These are phyloP conservation scores for Patellifolia procumbens DNA, from an alignment of 179 eudicot genomes.

Conservation along the genomic window DNA sequence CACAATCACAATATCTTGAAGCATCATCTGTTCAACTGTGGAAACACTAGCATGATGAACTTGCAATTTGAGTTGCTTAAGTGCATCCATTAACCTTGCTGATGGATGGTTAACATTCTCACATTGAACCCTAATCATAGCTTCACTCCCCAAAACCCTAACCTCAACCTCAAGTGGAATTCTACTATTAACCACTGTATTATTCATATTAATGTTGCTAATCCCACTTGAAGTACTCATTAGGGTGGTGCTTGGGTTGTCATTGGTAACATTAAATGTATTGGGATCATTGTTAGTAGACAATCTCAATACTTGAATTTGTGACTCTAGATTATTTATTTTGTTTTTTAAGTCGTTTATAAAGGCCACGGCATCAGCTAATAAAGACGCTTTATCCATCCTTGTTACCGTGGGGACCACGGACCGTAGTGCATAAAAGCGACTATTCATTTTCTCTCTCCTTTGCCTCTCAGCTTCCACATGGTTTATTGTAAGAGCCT, in stretches of 20 bases:
- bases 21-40: slow-evolving; percentile 54
- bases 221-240: neutral
- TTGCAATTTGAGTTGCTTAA: slow-evolving; percentile 53
- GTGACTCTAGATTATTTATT: slow-evolving; percentile 35
- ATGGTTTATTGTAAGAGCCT: slow-evolving; percentile 34
- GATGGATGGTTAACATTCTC: slow-evolving; percentile 48
- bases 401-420: slow-evolving; percentile 81
- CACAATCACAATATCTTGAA: slow-evolving; percentile 70
- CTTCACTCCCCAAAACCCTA: slow-evolving; percentile 57
- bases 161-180: slow-evolving; percentile 48
- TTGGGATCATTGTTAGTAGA: neutral
- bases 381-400: slow-evolving; percentile 91
- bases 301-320: neutral
- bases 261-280: slow-evolving; percentile 6
- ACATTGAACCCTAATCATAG: slow-evolving; percentile 73
- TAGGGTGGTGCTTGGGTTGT: slow-evolving; percentile 34
- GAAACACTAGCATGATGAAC: slow-evolving; percentile 75
- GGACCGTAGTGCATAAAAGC: slow-evolving; percentile 79
- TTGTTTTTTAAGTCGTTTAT: slow-evolving; percentile 58
- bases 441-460: slow-evolving; percentile 80
- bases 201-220: neutral
- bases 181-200: neutral
- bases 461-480: slow-evolving; percentile 92
- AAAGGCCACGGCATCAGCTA: slow-evolving; percentile 75
- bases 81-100: slow-evolving; percentile 62